phyloP scores from a whole-genome alignment of 352 stramenopile species.

The Pythium guiyangense region DNA sequence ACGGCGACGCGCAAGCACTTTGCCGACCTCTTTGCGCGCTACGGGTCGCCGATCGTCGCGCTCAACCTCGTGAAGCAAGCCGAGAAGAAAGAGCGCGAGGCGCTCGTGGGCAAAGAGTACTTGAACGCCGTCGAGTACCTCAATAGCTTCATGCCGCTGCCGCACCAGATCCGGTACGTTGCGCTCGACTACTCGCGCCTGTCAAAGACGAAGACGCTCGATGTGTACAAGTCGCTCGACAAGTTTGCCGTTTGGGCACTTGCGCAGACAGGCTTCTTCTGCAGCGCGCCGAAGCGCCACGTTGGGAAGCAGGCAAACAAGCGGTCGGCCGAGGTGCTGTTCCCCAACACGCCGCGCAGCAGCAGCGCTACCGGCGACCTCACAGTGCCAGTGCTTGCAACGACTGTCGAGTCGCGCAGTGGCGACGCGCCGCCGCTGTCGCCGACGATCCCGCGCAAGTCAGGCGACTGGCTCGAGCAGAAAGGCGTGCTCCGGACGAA shows the following conservation, averaged over 20 bases:
- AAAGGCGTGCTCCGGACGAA: conserved; percentile 98
- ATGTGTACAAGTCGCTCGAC: conserved; percentile 92
- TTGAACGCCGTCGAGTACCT: conserved; percentile 97
- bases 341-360: conserved; percentile 13
- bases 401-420: neutral
- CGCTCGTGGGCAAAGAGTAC: conserved; percentile 97
- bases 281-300: conserved; percentile 82
- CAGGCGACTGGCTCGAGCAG: conserved; percentile 93
- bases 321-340: conserved; percentile 44
- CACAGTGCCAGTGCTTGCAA: neutral
- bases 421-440: conserved; percentile 28
- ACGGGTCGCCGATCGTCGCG: conserved; percentile 95
- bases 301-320: conserved; percentile 62
- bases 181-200: conserved; percentile 95
- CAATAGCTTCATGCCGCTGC: conserved; percentile 91
- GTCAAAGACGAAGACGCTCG: conserved; percentile 93
- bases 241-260: conserved; percentile 95
- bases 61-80: conserved; percentile 98
- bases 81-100: conserved; percentile 96
- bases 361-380: neutral
- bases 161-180: conserved; percentile 96
- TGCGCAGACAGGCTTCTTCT: conserved; percentile 98
- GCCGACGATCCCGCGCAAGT: conserved; percentile 72
- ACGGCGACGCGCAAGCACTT: conserved; percentile 93
- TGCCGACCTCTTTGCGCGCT: conserved; percentile 93